Evolutionary conservation across 148 eudicot genomes (phyloP).

Genomic region (Rhododendron ferrugineum): DNA sequence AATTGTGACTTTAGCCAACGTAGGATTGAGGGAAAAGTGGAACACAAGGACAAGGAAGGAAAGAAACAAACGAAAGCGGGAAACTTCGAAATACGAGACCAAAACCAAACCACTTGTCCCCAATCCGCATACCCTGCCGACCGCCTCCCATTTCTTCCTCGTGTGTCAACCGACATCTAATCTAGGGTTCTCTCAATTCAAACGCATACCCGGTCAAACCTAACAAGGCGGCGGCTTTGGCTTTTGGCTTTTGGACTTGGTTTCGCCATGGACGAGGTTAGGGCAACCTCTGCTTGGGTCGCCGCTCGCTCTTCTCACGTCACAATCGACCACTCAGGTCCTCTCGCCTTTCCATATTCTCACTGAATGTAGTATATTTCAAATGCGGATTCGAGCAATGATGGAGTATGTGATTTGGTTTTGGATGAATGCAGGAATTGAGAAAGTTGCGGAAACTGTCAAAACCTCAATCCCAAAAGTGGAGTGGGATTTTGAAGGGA

Average conservation of each 20-base stretch:
- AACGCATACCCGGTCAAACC: background rate
- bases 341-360: background rate
- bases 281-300: slow-evolving; percentile 48
- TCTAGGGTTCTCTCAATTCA: background rate
- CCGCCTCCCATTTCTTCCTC: background rate
- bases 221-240: background rate
- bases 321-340: slow-evolving; percentile 35
- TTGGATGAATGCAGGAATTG: slow-evolving; percentile 43
- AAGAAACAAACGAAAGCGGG: slow-evolving; percentile 23
- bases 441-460: slow-evolving; percentile 58
- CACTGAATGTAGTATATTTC: background rate
- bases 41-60: background rate
- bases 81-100: slow-evolving; percentile 19
- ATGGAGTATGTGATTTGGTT: background rate
- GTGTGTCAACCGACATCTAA: background rate
- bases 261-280: slow-evolving; percentile 43
- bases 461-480: slow-evolving; percentile 63
- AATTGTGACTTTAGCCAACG: too few species aligned
- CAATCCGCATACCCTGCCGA: background rate
- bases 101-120: slow-evolving; percentile 11
- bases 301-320: slow-evolving; percentile 50
- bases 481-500: slow-evolving; percentile 83
- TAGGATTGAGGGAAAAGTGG: background rate
- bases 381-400: background rate
- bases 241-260: background rate